Evolutionary conservation across 495 filamentous ascomycete species (phyloP), one percentile per base, ranked within the genome.

Genomic region (Beverwykella pulmonaria): DNA sequence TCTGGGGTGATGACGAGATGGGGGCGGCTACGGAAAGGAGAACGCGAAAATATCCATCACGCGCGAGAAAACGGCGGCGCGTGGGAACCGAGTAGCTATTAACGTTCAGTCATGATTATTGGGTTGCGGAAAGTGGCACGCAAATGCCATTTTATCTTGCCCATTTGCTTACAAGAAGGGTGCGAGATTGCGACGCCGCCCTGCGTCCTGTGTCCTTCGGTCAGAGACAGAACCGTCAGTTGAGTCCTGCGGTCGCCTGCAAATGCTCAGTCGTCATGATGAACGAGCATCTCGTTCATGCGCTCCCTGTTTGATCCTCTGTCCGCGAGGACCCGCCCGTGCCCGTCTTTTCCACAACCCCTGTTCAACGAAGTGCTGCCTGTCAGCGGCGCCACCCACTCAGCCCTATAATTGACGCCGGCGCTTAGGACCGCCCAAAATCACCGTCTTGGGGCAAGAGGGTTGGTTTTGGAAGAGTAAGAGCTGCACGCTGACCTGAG

Each of bases 401-500:
- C 56, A 59, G 56, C 56, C 56, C 56, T 59, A 59, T 48, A 46
- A 1, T 59, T 48, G 56, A 47, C 41, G 56, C 56, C 36, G 56
- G 56, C 56, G 56, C 56, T 44, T 44, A 47, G 25, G 36, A 17
- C 53, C 15, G 1, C 23, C 30, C 39, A 44, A 44, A 44, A 44
- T 44, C 39, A 14, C 39, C 39, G 6, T n/a, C 17, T 44, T 12
- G 15, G 39, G 39, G 39, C 6, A 15, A 44, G 39, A 44, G 39
- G 39, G 8, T 4, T 2, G 15, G 15, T 44, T 44, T 9, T 44
- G 39, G 8, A n/a, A 4, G 39, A 10, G 15, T 44, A 10, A 9
- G 39, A n/a, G 6, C 39, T 44, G 39, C 39, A 44, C 15, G 39
- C 39, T 44, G 39, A 44, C 39, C 39, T 44, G 15, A n/a, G 39